Base-by-base conservation (phyloP, 108 stramenopile genomes). In the Seminavis robusta region DNA sequence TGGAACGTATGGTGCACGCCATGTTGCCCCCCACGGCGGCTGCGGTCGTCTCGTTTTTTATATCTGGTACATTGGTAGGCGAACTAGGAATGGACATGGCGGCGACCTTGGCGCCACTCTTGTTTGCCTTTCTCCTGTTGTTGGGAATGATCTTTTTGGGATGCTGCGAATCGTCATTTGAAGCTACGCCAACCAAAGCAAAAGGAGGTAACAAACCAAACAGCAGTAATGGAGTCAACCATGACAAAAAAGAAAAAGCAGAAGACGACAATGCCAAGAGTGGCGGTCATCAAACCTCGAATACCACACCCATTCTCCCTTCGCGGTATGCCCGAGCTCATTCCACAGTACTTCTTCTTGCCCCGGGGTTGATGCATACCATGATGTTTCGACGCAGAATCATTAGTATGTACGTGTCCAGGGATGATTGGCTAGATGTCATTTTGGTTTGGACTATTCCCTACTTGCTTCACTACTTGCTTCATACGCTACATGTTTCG, bases 371-470 rank as follows among this genome's bases (percentile, higher is more conserved):
- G 10, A 72, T 84, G 34, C 78, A 84, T 51, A n/a, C 79, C 7
- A 47, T 67, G 16, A 71, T 72, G 8, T 81, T 83, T 49, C 69
- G 71, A 7, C 59, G 57, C 19, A 62, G 88, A 13, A 79, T 84
- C n/a, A 38, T 70, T 17, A 81, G 69, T 41, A 63, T 58, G 40
- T 69, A 79, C 43, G 81, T 80, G n/a, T 79, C 77, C 9, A 20
- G 54, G 1, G 85, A 84, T 61, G 83, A 81, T 23, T 43, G 69
- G 25, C 80, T 59, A 39, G 85, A 90, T 54, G 55, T 84, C 25
- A 32, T 76, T 26, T 62, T 90, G 7, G 63, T 75, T 8, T 62
- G 65, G 70, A 63, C 83, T 0, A 45, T 77, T 40, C 85, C 88
- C 9, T 90, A 90, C 59, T 33, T 84, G 47, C 52, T 84, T 13